Evolutionary conservation across 192 early-diverging fungal species (phyloP).

Genomic region (Entomortierella chlamydospora): DNA sequence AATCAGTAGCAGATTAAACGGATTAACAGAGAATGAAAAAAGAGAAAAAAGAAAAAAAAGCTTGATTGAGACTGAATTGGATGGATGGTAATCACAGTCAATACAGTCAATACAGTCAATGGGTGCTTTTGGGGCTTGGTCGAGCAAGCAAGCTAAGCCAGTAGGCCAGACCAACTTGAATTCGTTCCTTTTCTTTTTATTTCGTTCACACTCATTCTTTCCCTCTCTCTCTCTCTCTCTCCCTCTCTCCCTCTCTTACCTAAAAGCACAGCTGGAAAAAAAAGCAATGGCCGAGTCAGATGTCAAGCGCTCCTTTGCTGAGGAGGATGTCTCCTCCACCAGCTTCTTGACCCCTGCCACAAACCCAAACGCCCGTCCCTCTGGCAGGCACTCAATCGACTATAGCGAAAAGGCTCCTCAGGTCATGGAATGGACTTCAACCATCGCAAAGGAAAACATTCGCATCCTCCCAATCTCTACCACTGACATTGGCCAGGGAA

Average conservation of each 20-base stretch:
- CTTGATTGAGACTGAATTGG: too few relatives aligned
- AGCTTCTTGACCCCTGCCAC: constrained; percentile 51
- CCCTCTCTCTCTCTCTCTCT: neutral
- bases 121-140: too few relatives aligned
- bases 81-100: too few relatives aligned
- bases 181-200: too few relatives aligned
- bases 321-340: constrained; percentile 24
- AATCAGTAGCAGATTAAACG: too few relatives aligned
- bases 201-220: neutral
- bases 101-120: too few relatives aligned
- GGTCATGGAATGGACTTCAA: constrained; percentile 54
- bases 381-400: constrained; percentile 46
- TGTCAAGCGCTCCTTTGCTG: constrained; percentile 1
- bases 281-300: constrained; percentile 16
- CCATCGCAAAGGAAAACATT: constrained; percentile 19
- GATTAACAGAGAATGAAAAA: too few relatives aligned
- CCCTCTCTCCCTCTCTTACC: too few relatives aligned
- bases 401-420: constrained; percentile 47
- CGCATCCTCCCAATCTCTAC: constrained; percentile 29
- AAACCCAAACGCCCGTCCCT: constrained; percentile 19
- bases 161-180: too few relatives aligned
- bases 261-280: too few relatives aligned
- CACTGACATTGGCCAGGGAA: neutral
- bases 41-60: too few relatives aligned
- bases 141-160: too few relatives aligned